A percentile compares a stretch with the other conserved stretches of the same genome.
Conservation (phyloP, 345 rosid genomes). For the Luvunga scandens region DNA sequence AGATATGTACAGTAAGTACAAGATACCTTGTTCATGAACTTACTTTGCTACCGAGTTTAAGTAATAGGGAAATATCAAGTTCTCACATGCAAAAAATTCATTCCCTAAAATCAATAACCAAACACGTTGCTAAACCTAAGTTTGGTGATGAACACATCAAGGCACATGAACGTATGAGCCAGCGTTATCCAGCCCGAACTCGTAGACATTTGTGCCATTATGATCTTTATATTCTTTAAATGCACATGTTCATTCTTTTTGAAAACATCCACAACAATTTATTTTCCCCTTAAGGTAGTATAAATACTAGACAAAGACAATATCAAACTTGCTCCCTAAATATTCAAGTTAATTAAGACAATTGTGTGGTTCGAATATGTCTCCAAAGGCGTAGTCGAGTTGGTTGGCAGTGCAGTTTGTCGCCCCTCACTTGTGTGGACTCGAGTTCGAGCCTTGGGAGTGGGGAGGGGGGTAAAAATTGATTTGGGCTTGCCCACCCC, state of each 20-base stretch:
- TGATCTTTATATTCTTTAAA: background rate
- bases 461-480: no score
- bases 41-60: background rate
- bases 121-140: background rate
- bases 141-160: constrained; percentile 9
- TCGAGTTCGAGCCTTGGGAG: no score
- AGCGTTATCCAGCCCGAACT: background rate
- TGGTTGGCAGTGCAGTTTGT: no score
- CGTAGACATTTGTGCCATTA: background rate
- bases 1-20: background rate
- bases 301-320: background rate
- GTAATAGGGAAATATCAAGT: background rate
- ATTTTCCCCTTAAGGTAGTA: background rate
- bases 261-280: background rate
- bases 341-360: background rate
- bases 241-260: background rate
- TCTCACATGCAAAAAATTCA: background rate
- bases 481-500: no score
- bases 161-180: background rate
- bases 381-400: no score
- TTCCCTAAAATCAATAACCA: background rate
- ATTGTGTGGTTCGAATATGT: background rate
- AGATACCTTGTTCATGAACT: background rate
- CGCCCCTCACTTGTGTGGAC: no score
- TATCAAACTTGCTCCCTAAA: constrained; percentile 1